Base-by-base conservation (phyloP, 306 rosid genomes). In the Fagus sylvatica region DNA sequence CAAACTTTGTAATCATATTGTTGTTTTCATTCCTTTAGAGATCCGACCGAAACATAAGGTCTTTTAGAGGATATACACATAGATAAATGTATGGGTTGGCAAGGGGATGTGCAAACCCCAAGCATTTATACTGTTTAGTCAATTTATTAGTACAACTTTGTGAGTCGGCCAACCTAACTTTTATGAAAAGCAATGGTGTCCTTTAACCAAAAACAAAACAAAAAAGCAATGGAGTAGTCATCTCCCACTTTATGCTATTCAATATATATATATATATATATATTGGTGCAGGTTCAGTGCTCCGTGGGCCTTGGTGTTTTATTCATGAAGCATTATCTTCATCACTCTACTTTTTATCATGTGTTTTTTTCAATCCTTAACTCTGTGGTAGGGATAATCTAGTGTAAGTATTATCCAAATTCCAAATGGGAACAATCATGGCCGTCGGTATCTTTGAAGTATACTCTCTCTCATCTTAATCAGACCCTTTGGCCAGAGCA, bases 261-360 rank as follows among this genome's bases (percentile, higher is more conserved):
- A 22, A 22, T 22, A 22, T 22, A 22, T 22, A 22, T 22, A 22
- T 22, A 22, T 22, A 22, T 22, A 22, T 22, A 22, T 22, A 22
- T 22, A 22, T 22, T 22, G 80, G 75, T 83, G 83, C 78, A 36
- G 74, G 67, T 56, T 79, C 36, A 55, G 74, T 75, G 77, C 78
- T 43, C 0, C 43, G 80, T 83, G 86, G 76, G 59, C 68, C 42
- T 64, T 15, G 40, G 15, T 66, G 71, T 66, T 66, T 39, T 13
- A 16, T 66, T 19, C 51, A 66, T 17, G 5, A 62, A 28, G 2
- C 51, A n/a, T 66, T 40, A 32, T 60, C 67, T 30, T 17, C 7
- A 32, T 6, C 46, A 64, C 28, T 57, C 64, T 28, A 10, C 16
- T 34, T 28, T 7, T 7, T 34, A 17, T 39, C 7, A 62, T 36